A percentile compares a stretch with the other conserved stretches of the same genome.
Evolutionary conservation across 2,329 filamentous ascomycete species (phyloP).

Genomic region (Bretziella fagacearum): DNA sequence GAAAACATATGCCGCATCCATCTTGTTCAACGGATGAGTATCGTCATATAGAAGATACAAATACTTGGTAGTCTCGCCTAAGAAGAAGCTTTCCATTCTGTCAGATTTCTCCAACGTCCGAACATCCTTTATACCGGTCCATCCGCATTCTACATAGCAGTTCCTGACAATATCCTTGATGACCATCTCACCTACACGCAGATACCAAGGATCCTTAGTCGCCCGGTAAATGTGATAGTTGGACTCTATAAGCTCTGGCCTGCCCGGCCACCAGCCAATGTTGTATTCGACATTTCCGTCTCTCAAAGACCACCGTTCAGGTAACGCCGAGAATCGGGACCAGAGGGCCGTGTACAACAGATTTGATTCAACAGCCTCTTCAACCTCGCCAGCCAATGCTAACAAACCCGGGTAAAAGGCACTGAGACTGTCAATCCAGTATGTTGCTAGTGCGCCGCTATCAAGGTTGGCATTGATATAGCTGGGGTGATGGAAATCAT

Average conservation of each 20-base stretch:
- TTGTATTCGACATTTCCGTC: conserved; percentile 73
- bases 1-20: conserved; percentile 82
- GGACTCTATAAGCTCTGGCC: conserved; percentile 93
- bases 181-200: conserved; percentile 92
- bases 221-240: conserved; percentile 92
- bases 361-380: conserved; percentile 81
- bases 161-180: conserved; percentile 71
- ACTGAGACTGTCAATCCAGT: conserved; percentile 91
- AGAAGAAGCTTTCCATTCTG: conserved; percentile 97
- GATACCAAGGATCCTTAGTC: conserved; percentile 87
- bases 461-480: conserved; percentile 80
- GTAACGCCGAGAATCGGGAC: conserved; percentile 85
- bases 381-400: conserved; percentile 69
- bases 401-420: conserved; percentile 89
- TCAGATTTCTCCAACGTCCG: conserved; percentile 72
- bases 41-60: conserved; percentile 80
- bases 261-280: conserved; percentile 84
- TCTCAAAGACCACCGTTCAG: conserved; percentile 81
- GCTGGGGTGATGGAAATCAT: conserved; percentile 61
- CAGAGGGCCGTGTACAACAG: conserved; percentile 83
- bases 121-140: conserved; percentile 77
- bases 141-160: conserved; percentile 83
- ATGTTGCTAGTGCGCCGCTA: conserved; percentile 74
- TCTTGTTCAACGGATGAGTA: conserved; percentile 68
- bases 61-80: conserved; percentile 93